phyloP scores from a whole-genome alignment of 805 yeast genomes.

The Brettanomyces bruxellensis region DNA sequence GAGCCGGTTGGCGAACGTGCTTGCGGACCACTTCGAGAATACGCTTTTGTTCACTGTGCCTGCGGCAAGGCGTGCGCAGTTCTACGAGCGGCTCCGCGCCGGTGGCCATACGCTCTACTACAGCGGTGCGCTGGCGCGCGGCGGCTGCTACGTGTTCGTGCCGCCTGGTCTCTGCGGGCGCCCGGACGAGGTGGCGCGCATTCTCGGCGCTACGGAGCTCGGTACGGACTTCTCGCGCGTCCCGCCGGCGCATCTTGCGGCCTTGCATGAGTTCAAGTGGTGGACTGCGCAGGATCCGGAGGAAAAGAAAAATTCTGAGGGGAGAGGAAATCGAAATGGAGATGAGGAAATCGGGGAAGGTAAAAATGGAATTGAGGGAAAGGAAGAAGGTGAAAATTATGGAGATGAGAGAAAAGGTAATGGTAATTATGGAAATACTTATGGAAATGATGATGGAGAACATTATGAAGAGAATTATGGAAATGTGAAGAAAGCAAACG shows the following conservation, averaged over 20 bases:
- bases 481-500: no score
- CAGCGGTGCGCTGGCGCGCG: conserved; percentile 51
- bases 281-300: neutral
- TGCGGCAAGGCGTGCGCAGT: conserved; percentile 11
- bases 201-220: conserved; percentile 37
- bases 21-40: conserved; percentile 67
- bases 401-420: neutral
- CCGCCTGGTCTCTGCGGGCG: conserved; percentile 42
- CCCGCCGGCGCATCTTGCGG: conserved; percentile 24
- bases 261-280: conserved; percentile 15
- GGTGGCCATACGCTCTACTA: conserved; percentile 73
- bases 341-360: conserved; percentile 14
- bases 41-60: conserved; percentile 39
- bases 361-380: conserved; percentile 1
- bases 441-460: no score
- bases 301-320: neutral
- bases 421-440: conserved; percentile 4
- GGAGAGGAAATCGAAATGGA: neutral
- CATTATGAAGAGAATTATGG: no score
- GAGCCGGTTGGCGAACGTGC: conserved; percentile 61
- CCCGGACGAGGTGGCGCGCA: conserved; percentile 34
- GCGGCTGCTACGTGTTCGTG: conserved; percentile 76
- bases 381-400: conserved; percentile 2
- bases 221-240: conserved; percentile 39
- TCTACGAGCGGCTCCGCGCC: conserved; percentile 50